A percentile compares a stretch with the other conserved stretches of the same genome.
Conservation (phyloP, 768 basidiomycete species). For the Fomitopsis pulvina region DNA sequence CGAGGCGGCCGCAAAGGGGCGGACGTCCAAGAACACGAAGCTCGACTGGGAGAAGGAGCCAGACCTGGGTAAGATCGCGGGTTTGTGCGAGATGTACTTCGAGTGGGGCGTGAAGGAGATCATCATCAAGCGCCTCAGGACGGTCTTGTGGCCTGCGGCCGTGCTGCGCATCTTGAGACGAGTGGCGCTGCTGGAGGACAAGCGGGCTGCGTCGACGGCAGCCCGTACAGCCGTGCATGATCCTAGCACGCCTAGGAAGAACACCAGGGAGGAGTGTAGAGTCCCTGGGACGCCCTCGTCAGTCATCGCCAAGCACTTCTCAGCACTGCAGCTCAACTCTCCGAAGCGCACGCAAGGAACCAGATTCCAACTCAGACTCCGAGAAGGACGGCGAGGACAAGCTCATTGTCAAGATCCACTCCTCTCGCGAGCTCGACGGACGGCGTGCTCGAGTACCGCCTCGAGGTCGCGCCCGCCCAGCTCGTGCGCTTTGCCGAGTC, state of each 20-base stretch:
- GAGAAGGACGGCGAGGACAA: slow-evolving; percentile 31
- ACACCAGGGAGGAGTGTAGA: slow-evolving; percentile 12
- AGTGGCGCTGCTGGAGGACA: slow-evolving; percentile 46
- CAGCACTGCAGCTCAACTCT: slow-evolving; percentile 34
- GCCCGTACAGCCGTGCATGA: background rate
- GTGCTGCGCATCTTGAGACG: slow-evolving; percentile 68
- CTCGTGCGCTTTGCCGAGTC: slow-evolving; percentile 60
- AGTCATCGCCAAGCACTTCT: slow-evolving; percentile 51
- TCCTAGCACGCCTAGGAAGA: slow-evolving; percentile 37
- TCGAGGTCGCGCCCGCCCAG: slow-evolving; percentile 64
- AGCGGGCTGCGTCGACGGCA: slow-evolving; percentile 5
- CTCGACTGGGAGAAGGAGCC: slow-evolving; percentile 51
- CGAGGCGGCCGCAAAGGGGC: slow-evolving; percentile 25
- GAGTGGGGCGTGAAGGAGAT: slow-evolving; percentile 87
- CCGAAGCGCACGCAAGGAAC: slow-evolving; percentile 3
- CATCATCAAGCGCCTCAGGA: slow-evolving; percentile 80
- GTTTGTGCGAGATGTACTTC: slow-evolving; percentile 79
- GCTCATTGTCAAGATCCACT: slow-evolving; percentile 62
- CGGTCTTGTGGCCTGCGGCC: slow-evolving; percentile 73
- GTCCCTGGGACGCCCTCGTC: slow-evolving; percentile 35
- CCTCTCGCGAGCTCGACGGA: slow-evolving; percentile 66
- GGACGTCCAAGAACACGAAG: slow-evolving; percentile 24
- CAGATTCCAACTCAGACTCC: slow-evolving; percentile 14
- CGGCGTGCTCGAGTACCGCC: slow-evolving; percentile 66
- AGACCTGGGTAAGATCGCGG: slow-evolving; percentile 65